phyloP scores from a whole-genome alignment of 176 grass and related monocot species.

The Olyra latifolia region DNA sequence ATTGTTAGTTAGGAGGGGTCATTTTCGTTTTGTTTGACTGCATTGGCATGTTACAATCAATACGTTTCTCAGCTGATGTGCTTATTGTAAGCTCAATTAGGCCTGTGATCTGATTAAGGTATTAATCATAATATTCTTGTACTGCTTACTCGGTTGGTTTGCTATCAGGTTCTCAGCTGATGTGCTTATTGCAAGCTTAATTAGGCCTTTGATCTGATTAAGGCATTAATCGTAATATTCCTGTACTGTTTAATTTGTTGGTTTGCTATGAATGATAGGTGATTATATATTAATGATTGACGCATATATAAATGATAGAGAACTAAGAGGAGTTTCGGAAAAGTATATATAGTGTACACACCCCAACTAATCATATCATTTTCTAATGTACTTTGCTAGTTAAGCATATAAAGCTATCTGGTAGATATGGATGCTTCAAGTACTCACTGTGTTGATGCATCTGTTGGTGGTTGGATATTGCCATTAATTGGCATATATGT shows the following conservation, averaged over 20 bases:
- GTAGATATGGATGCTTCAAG: constrained; percentile 35
- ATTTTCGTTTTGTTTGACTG: background rate
- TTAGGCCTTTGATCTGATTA: background rate
- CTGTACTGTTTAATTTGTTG: background rate
- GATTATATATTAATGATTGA: constrained; percentile 14
- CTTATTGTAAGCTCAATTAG: background rate
- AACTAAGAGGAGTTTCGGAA: constrained; percentile 20
- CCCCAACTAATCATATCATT: constrained; percentile 23
- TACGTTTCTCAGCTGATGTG: constrained; percentile 10
- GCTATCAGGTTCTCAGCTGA: background rate
- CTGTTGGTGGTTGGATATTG: constrained; percentile 50
- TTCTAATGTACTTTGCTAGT: constrained; percentile 30
- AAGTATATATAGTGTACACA: background rate
- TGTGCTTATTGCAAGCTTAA: background rate
- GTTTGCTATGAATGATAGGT: background rate
- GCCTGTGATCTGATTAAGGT: background rate
- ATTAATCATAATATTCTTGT: constrained; percentile 1
- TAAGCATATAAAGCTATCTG: constrained; percentile 38
- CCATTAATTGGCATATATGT: constrained; percentile 54
- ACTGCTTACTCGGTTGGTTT: background rate
- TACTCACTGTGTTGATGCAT: constrained; percentile 39
- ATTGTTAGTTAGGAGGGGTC: background rate
- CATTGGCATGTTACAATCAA: background rate
- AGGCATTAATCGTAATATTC: background rate
- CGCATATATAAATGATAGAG: constrained; percentile 25